Evolutionary conservation across 2,329 filamentous ascomycete genomes (phyloP).

Genomic region (Sporothrix sp.): DNA sequence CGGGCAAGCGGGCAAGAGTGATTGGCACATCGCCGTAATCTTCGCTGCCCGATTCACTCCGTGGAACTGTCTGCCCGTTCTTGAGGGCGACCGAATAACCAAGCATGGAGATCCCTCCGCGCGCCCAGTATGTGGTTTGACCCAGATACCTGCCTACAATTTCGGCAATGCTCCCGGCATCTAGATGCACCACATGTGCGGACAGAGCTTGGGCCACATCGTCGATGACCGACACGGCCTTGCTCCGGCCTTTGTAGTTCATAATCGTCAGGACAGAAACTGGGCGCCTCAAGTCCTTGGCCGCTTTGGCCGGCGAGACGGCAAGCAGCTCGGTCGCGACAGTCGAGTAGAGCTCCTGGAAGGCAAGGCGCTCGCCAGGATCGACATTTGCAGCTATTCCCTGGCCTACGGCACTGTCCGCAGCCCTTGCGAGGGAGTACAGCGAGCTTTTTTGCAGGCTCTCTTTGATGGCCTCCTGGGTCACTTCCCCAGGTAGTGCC

Average conservation of each 20-base stretch:
- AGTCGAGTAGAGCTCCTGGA: conserved; percentile 25
- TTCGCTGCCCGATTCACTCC: conserved; percentile 32
- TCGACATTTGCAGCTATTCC: conserved; percentile 5
- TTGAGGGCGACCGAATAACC: conserved; percentile 47
- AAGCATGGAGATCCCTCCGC: conserved; percentile 42
- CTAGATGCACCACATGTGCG: conserved; percentile 59
- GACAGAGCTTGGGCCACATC: conserved; percentile 31
- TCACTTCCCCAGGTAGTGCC: not conserved
- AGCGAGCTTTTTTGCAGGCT: not conserved
- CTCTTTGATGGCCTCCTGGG: conserved; percentile 1
- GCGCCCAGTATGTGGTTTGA: conserved; percentile 40
- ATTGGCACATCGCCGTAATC: conserved; percentile 24
- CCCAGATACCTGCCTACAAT: conserved; percentile 62
- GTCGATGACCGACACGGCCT: conserved; percentile 22
- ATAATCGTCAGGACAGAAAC: conserved; percentile 28
- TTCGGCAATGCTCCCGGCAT: conserved; percentile 59
- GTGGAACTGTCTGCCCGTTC: conserved; percentile 37
- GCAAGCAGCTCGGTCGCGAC: conserved; percentile 25
- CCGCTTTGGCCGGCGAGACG: conserved; percentile 15
- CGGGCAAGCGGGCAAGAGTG: conserved; percentile 18
- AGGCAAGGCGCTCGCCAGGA: conserved; percentile 20
- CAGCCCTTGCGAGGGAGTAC: not conserved
- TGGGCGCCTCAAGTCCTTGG: conserved; percentile 23
- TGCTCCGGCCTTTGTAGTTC: conserved; percentile 25
- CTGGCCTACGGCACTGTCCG: conserved; percentile 8